Base-by-base conservation (phyloP, 495 filamentous ascomycete genomes). In the Neurospora sp. region DNA sequence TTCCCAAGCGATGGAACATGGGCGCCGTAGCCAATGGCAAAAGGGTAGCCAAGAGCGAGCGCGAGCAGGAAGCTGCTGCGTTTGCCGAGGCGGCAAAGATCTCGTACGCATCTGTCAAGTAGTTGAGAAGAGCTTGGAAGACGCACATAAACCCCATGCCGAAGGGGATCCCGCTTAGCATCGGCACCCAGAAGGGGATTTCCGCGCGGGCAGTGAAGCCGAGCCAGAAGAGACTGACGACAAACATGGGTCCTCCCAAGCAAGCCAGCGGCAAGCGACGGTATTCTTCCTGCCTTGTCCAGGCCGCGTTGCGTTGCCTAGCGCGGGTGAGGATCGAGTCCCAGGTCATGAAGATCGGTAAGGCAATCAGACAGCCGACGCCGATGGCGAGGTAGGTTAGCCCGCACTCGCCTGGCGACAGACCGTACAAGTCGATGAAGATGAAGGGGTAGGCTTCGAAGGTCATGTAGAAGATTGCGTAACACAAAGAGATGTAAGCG, bases 391-490 rank as follows among this genome's bases (percentile, higher is more conserved):
- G 77, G 74, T 86, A 87, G 9, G 81, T 78, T 9, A 88, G 75
- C 0, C 85, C 85, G 18, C 83, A 81, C 6, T 81, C 75, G 31
- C 85, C 86, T 0, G 85, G 82, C 1, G 80, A 76, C 4, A 87
- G 75, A 12, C 77, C 77, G 73, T 88, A 88, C 4, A 87, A 75
- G 5, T 79, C 73, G 68, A 86, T 76, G 78, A 89, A 91, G 70
- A 91, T 91, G 16, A 92, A 83, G 0, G 90, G 90, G 76, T 87
- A 92, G 5, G 88, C 86, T 70, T 91, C 87, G 74, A 93, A 92
- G 73, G 86, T 91, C 76, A 93, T 88, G 79, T 92, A 93, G 74
- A 94, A 94, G 40, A 94, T 91, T 8, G 87, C 88, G 78, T 93
- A 94, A 16, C 88, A 85, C 4, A 92, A 80, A 0, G 90, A 85